A percentile compares a stretch with the other conserved stretches of the same genome.
Conservation (phyloP, 2,329 filamentous ascomycete species). For the Fusarium siculi region DNA sequence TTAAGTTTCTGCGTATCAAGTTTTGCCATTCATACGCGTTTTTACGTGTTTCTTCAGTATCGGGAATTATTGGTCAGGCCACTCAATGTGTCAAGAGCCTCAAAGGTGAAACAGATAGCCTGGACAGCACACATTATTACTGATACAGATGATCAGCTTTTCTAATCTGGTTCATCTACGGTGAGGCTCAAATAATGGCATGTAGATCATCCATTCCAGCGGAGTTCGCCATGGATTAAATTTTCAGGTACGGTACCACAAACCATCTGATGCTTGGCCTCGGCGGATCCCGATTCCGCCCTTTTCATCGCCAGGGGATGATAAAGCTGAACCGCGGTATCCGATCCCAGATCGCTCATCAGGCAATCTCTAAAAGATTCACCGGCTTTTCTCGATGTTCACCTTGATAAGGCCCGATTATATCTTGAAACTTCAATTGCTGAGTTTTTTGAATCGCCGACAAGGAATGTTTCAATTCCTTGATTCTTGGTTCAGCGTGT, state of each 20-base stretch:
- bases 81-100: not conserved
- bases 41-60: not conserved
- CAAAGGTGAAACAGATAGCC: not conserved
- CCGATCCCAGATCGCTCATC: conserved; percentile 22
- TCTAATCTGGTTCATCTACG: not conserved
- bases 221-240: conserved; percentile 7
- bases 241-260: conserved; percentile 1
- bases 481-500: not conserved
- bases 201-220: not conserved
- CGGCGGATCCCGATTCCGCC: conserved; percentile 20
- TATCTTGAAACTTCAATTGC: not conserved
- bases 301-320: not conserved
- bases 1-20: not conserved
- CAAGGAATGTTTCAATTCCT: not conserved
- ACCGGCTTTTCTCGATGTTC: not conserved
- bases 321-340: conserved; percentile 15
- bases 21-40: not conserved
- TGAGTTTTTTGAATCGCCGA: not conserved
- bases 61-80: not conserved
- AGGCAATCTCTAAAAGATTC: conserved; percentile 10
- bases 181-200: not conserved
- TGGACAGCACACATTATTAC: not conserved
- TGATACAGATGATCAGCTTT: not conserved
- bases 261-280: conserved; percentile 24
- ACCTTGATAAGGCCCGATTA: conserved; percentile 18